Evolutionary conservation across 192 early-diverging fungal species (phyloP), one percentile per base, ranked within the genome.

Genomic region (Linnemannia hyalina): DNA sequence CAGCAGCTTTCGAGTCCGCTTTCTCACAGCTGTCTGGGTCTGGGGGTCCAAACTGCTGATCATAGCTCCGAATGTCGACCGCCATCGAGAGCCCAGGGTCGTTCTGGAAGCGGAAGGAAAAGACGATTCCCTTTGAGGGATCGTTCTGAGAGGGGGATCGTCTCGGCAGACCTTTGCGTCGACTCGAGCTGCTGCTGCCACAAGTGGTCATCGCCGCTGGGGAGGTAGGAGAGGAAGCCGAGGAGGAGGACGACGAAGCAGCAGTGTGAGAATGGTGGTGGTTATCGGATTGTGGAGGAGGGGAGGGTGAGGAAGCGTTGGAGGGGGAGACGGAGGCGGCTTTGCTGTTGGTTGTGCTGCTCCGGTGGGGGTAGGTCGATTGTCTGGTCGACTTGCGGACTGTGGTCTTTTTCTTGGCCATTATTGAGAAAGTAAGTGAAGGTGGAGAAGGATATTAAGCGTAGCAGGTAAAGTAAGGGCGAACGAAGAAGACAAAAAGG

Each of bases 371-470:
- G 40, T 77, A 76, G 16, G 82, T 16, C 49, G 74, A 65, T 52
- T 77, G 76, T 46, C 71, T 82, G 16, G 81, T 76, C 40, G 74
- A 54, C 82, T 83, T 83, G 77, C 82, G 82, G 32, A 76, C 36
- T 18, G 82, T 40, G 18, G 73, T 63, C 82, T 83, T 83, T 78
- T 83, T 83, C 76, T 83, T 83, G 68, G 82, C 82, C 82, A 83
- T 83, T 42, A 38, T 52, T n/a, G 23, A 32, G 72, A 54, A 47
- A 38, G 57, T 73, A n/a, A 1, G 46, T 49, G 73, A 18, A 7
- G 26, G 42, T 23, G 44, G 36, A 44, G 55, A 73, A 65, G 36
- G 74, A 71, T 41, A 52, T 70, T 46, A 57, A 41, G 26, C 46
- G 55, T 35, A 11, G 47, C 16, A 44, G 6, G 74, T 18, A 44